Evolutionary conservation across 2,329 filamentous ascomycete genomes (phyloP).

Genomic region (Zalaria obscura): DNA sequence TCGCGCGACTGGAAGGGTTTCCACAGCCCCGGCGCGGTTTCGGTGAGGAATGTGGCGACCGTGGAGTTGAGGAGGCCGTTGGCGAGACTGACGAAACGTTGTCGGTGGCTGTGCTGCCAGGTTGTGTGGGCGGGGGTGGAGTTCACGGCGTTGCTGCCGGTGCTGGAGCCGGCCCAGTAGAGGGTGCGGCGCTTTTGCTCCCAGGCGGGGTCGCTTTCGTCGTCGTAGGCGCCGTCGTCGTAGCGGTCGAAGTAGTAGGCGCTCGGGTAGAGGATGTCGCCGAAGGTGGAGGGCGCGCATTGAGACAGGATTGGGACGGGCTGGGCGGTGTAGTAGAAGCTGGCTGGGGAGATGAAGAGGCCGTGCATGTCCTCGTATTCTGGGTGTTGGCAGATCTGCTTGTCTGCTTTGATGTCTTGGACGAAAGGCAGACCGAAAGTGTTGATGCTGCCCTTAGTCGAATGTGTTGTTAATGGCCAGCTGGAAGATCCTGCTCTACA

Average conservation of each 20-base stretch:
- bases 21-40: constrained; percentile 5
- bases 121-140: constrained; percentile 6
- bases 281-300: constrained; percentile 31
- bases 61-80: constrained; percentile 7
- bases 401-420: not conserved
- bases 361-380: constrained; percentile 32
- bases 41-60: constrained; percentile 7
- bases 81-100: constrained; percentile 26
- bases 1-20: constrained; percentile 4
- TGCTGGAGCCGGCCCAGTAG: constrained; percentile 45
- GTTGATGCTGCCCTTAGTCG: too few relatives aligned
- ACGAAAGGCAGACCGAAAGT: constrained; percentile 2
- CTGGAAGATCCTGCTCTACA: not conserved
- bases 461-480: not conserved
- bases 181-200: constrained; percentile 34
- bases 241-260: constrained; percentile 21
- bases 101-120: constrained; percentile 34
- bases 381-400: constrained; percentile 30
- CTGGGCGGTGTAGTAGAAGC: constrained; percentile 26
- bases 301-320: constrained; percentile 34
- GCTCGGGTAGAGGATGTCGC: constrained; percentile 36
- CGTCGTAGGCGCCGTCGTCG: constrained; percentile 29
- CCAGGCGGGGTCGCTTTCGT: constrained; percentile 31
- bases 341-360: constrained; percentile 29
- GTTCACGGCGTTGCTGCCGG: constrained; percentile 28